Evolutionary conservation across 139 green algal genomes (phyloP), one percentile per base, ranked within the genome.

Genomic region (Tetraselmis chui): DNA sequence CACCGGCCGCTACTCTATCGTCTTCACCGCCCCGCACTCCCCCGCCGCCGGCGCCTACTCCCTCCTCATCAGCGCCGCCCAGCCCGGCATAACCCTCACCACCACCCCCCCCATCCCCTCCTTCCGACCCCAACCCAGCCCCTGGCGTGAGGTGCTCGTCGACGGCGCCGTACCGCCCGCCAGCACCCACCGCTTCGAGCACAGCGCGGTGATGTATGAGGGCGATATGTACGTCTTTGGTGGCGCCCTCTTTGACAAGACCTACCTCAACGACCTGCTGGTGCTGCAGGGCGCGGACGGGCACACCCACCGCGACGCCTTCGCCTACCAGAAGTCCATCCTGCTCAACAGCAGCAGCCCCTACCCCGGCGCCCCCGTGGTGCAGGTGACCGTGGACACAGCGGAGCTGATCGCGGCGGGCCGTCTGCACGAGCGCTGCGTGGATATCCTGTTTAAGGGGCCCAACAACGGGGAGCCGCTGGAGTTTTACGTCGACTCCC

Each of bases 351-450:
- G 22, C 30, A 45, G 23, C 74, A 25, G 1, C 24, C 22, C 25
- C 30, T 75, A 30, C 26, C 26, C 30, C 23, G 25, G 23, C 18
- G 26, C 28, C 76, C 23, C 83, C 27, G 30, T 45, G 18, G 59
- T 83, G 18, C 26, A 86, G 75, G 31, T 86, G 5, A 28, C n/a
- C 27, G 24, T 86, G 5, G 79, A 86, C 78, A 86, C 83, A 11
- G 78, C 74, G 28, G 59, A 78, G 78, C 77, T 86, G 25, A 76
- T 86, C 23, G 31, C n/a, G 27, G 29, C 25, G 28, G 83, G 83
- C 27, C 28, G 31, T 22, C 84, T 86, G 83, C 32, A 2, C 29
- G 30, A 31, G 75, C 27, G 23, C 2, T 86, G 83, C 78, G 30
- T 77, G 11, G 83, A 86, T 27, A 76, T 86, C 5, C 2, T 81